phyloP scores from a whole-genome alignment of 352 stramenopile species.

The Albugo laibachii region DNA sequence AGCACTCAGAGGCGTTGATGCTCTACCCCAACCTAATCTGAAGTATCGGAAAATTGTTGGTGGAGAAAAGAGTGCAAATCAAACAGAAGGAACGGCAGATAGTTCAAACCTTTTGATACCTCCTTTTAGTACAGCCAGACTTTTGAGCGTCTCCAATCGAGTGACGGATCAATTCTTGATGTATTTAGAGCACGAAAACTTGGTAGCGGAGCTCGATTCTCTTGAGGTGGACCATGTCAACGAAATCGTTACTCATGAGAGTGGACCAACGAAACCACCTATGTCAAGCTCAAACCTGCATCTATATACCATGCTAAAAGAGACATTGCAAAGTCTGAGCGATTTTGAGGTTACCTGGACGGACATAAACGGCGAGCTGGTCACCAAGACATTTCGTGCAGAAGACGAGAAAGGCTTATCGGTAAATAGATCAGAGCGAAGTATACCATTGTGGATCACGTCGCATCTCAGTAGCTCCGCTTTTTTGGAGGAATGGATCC shows the following conservation, averaged over 20 bases:
- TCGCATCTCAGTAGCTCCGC: slow-evolving; percentile 16
- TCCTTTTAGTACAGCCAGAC: slow-evolving; percentile 65
- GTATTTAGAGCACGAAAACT: slow-evolving; percentile 32
- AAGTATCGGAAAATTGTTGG: slow-evolving; percentile 21
- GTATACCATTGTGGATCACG: slow-evolving; percentile 53
- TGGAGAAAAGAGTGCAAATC: slow-evolving; percentile 2
- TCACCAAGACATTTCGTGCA: slow-evolving; percentile 6
- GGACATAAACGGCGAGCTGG: slow-evolving; percentile 31
- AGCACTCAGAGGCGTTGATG: slow-evolving; percentile 26
- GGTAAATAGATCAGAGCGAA: slow-evolving; percentile 25
- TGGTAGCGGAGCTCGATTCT: neutral
- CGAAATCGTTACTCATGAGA: slow-evolving; percentile 6
- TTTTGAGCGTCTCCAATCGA: slow-evolving; percentile 39
- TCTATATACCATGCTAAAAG: slow-evolving; percentile 74
- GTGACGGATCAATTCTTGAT: slow-evolving; percentile 71
- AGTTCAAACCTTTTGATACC: slow-evolving; percentile 31
- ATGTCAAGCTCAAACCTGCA: slow-evolving; percentile 48
- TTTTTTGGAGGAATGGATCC: slow-evolving; percentile 17
- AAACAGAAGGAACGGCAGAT: slow-evolving; percentile 22
- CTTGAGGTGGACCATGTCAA: slow-evolving; percentile 1
- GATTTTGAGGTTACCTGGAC: slow-evolving; percentile 78
- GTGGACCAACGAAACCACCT: neutral
- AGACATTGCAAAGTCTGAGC: slow-evolving; percentile 47
- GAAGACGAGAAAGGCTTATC: slow-evolving; percentile 11
- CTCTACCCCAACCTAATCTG: slow-evolving; percentile 16